Base-by-base conservation (phyloP, 2,329 filamentous ascomycete species). In the Nannizzia gypsea region DNA sequence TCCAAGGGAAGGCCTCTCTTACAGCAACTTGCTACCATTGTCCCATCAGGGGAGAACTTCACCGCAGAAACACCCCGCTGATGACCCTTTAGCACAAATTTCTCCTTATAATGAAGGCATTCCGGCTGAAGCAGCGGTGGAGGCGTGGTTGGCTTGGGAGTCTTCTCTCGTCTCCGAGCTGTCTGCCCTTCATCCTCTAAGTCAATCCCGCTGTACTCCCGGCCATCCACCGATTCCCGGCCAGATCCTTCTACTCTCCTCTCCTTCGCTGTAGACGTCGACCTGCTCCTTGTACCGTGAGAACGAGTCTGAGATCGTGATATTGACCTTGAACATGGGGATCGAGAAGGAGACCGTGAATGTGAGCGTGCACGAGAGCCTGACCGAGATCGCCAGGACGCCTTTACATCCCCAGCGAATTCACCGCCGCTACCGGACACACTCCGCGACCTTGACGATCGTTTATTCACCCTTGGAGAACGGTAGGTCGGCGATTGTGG, bases 31-130 rank as follows among this genome's bases (percentile, higher is more conserved):
- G 93, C 93, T 65, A 99, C 89, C 84, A 88, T 93, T 34, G 83
- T 82, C 3, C 90, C 90, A 74, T 96, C 87, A 0, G 92, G 93
- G 1, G 91, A 96, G 74, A 96, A 95, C 67, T 88, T 88, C 56
- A 95, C 89, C 59, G 89, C 85, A 1, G 91, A 88, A 1, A 97
- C 83, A 22, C 89, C 85, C 62, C 86, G 84, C 56, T 82, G 80
- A 75, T 97, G 92, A 1, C 90, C 91, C 62, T 80, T 82, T 20
- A 96, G 80, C 20, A 87, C 81, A 64, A 91, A 81, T 58, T 84
- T 83, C 36, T 84, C 81, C 46, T 77, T 81, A 75, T 90, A 95
- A 69, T 86, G 80, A 15, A 90, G 80, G 24, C 73, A 74, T 22
- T 78, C 77, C 3, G 83, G 81, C 62, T 83, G 80, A 24, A 70